A percentile compares a stretch with the other conserved stretches of the same genome.
phyloP scores from a whole-genome alignment of 2,329 filamentous ascomycete species.

The Colletotrichum brevisporum region DNA sequence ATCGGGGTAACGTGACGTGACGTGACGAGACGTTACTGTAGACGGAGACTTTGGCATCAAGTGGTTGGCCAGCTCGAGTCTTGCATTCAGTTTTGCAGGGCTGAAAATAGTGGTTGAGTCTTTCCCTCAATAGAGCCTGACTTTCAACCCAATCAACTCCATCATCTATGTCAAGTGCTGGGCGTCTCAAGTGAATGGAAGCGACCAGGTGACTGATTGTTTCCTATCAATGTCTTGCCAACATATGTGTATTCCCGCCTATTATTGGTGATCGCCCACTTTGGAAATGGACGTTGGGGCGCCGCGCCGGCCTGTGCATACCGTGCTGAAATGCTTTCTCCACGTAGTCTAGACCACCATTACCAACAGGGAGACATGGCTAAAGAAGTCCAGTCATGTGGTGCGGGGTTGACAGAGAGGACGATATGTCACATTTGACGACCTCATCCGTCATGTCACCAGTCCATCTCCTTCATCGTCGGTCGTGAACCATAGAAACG shows the following conservation, averaged over 20 bases:
- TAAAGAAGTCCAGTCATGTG: neutral
- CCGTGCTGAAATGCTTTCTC: neutral
- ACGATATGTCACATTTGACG: neutral
- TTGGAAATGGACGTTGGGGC: neutral
- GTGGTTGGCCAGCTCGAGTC: neutral
- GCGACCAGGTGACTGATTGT: no score
- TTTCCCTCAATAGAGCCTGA: neutral
- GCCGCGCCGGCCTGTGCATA: neutral
- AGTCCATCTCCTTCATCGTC: no score
- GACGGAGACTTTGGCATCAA: no score
- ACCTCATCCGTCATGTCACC: no score
- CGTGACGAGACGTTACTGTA: no score
- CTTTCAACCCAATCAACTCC: neutral
- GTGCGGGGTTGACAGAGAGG: neutral
- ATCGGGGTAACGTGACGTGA: neutral
- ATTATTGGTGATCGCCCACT: neutral
- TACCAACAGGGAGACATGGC: neutral
- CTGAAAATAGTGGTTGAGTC: neutral
- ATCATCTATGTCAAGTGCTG: neutral
- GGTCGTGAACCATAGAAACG: no score
- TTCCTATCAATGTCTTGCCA: no score
- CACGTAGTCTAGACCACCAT: neutral
- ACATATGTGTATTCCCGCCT: no score
- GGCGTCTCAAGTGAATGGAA: no score
- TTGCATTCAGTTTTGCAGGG: slow-evolving; percentile 4